Evolutionary conservation across 495 filamentous ascomycete species (phyloP).

Genomic region (Penicillium macrosclerotiorum): DNA sequence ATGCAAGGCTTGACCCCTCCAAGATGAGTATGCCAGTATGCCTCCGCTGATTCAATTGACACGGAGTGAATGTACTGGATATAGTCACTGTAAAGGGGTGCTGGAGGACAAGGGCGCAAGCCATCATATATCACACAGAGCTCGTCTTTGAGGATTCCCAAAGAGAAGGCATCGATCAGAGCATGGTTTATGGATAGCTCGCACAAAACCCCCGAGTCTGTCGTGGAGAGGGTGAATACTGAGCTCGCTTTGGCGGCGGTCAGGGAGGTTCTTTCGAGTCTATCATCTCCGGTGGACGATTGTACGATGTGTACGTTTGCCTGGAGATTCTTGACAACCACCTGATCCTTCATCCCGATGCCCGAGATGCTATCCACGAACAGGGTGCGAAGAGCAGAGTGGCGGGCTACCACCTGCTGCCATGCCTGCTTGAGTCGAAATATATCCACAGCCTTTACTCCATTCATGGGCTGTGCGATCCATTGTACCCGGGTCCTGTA

Average conservation of each 20-base stretch:
- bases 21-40: too few relatives aligned
- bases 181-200: background rate
- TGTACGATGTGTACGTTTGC: background rate
- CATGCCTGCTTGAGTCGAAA: conserved; percentile 33
- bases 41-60: too few relatives aligned
- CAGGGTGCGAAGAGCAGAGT: conserved; percentile 47
- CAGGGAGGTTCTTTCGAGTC: background rate
- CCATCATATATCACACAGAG: background rate
- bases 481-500: conserved; percentile 23
- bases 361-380: conserved; percentile 33
- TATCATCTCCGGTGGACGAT: background rate
- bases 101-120: too few relatives aligned
- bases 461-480: too few relatives aligned
- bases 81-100: background rate
- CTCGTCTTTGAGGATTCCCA: background rate
- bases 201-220: background rate
- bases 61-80: background rate
- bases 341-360: conserved; percentile 15
- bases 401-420: conserved; percentile 44
- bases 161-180: background rate
- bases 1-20: too few relatives aligned
- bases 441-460: too few relatives aligned
- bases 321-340: conserved; percentile 24
- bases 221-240: background rate
- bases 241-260: background rate